Evolutionary conservation across 2,329 filamentous ascomycete species (phyloP), one percentile per base, ranked within the genome.

Genomic region (Fusarium subtropicale): DNA sequence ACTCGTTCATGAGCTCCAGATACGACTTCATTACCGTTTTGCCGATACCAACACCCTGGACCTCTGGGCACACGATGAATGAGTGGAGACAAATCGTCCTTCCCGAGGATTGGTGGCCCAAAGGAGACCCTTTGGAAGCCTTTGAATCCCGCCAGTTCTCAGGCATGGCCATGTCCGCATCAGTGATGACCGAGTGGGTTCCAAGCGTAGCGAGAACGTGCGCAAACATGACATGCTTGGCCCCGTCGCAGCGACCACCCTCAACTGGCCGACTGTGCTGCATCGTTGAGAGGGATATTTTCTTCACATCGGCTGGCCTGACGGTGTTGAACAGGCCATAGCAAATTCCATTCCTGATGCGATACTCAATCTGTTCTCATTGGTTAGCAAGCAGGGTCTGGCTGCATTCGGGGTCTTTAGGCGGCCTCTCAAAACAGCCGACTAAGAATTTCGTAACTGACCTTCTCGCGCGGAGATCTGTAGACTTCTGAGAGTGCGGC

Each of bases 71-170:
- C 8, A 97, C 90, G 20, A 92, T 92, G 7, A 97, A 84, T 1
- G 92, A 95, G 79, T 97, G 94, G 51, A 97, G 81, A 57, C 89
- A 92, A 57, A 97, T 85, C 0, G 92, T 97, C 44, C 88, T 81
- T 39, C 93, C 93, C 18, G 83, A 82, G 61, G 93, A 88, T 72
- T 91, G 87, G 78, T 97, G 92, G 33, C 93, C 93, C 12, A 88
- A 75, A 3, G 78, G 76, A 36, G 85, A 82, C 47, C 80, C 77
- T 54, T 82, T 76, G 48, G 60, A 73, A 24, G 70, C 77, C 57
- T 80, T 80, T 50, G 81, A 80, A 50, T 83, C 82, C 64, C 84
- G 82, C 90, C 91, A 95, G 76, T 91, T 86, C 39, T 82, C 78
- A 1, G 93, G 93, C 42, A 90, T 84, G 24, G 84, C 86, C 92